These are phyloP conservation scores for Fusarium pseudocircinatum DNA, from an alignment of 2,329 filamentous ascomycete species.

Conservation along the genomic window DNA sequence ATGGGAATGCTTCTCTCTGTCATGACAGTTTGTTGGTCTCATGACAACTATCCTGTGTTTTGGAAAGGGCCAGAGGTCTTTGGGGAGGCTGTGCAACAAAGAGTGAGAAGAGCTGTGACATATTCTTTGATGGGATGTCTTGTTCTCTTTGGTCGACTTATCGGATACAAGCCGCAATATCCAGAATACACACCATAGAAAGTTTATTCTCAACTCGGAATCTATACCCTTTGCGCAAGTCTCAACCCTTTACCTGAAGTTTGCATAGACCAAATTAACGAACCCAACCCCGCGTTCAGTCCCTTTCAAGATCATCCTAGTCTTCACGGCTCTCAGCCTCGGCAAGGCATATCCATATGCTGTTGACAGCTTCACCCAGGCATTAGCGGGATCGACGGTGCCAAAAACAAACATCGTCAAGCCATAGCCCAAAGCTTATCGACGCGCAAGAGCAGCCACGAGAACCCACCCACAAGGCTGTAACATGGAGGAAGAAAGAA, in stretches of 20 bases:
- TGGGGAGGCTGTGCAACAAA: slow-evolving; percentile 1
- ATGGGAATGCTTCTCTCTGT: slow-evolving; percentile 24
- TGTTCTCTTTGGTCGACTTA: not conserved
- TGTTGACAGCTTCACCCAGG: not conserved
- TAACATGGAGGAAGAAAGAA: not conserved
- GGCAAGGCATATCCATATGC: not conserved
- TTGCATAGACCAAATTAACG: not conserved
- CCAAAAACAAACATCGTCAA: not conserved
- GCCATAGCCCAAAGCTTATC: slow-evolving; percentile 7
- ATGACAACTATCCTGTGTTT: slow-evolving; percentile 39
- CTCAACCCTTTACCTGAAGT: not conserved
- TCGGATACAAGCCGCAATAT: slow-evolving; percentile 7
- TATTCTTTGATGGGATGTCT: slow-evolving; percentile 14
- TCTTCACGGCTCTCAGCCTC: not conserved
- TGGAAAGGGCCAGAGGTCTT: slow-evolving; percentile 28
- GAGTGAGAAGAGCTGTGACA: slow-evolving; percentile 12
- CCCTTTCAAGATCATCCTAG: not conserved
- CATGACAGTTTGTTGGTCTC: slow-evolving; percentile 26
- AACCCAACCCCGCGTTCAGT: not conserved
- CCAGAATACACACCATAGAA: slow-evolving; percentile 3
- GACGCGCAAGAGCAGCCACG: not conserved
- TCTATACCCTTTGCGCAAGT: not conserved
- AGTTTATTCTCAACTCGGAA: not conserved
- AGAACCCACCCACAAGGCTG: slow-evolving; percentile 32
- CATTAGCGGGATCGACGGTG: not conserved